Conservation (phyloP, 306 rosid genomes). For the Vachellia pachyceras region DNA sequence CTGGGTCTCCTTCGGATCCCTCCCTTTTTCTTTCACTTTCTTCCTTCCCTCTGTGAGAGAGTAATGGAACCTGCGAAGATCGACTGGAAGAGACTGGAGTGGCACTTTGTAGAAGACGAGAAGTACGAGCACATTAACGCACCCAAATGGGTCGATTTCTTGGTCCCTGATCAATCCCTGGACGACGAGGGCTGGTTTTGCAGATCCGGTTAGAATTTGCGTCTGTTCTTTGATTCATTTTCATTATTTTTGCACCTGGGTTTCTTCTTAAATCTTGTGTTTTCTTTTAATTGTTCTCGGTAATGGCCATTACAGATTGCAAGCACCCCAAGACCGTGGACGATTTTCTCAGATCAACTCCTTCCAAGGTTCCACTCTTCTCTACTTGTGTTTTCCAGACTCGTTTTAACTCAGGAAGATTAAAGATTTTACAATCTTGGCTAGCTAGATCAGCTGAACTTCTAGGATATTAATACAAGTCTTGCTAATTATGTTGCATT, state of each 20-base stretch:
- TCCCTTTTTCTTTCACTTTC: slow-evolving; percentile 28
- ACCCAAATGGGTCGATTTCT: slow-evolving; percentile 94
- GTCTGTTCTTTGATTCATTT: background rate
- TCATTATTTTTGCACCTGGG: background rate
- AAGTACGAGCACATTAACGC: slow-evolving; percentile 85
- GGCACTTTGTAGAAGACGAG: slow-evolving; percentile 77
- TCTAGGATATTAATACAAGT: background rate
- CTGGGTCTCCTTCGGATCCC: background rate
- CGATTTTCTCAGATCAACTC: slow-evolving; percentile 77
- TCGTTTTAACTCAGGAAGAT: background rate
- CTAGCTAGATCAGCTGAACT: slow-evolving; percentile 6
- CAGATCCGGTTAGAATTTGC: slow-evolving; percentile 60
- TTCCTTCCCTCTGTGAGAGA: background rate
- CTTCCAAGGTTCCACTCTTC: slow-evolving; percentile 67
- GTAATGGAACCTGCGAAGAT: slow-evolving; percentile 94
- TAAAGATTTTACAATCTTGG: slow-evolving; percentile 31
- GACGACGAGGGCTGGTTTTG: slow-evolving; percentile 93
- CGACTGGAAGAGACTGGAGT: slow-evolving; percentile 89
- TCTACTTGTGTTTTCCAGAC: background rate
- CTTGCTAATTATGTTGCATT: background rate
- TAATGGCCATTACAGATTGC: slow-evolving; percentile 64
- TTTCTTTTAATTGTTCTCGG: background rate
- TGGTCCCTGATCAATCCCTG: slow-evolving; percentile 46
- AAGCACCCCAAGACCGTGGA: slow-evolving; percentile 87
- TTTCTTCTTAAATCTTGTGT: slow-evolving; percentile 17